phyloP scores from a whole-genome alignment of 495 filamentous ascomycete genomes.

The Penicillium taxi region DNA sequence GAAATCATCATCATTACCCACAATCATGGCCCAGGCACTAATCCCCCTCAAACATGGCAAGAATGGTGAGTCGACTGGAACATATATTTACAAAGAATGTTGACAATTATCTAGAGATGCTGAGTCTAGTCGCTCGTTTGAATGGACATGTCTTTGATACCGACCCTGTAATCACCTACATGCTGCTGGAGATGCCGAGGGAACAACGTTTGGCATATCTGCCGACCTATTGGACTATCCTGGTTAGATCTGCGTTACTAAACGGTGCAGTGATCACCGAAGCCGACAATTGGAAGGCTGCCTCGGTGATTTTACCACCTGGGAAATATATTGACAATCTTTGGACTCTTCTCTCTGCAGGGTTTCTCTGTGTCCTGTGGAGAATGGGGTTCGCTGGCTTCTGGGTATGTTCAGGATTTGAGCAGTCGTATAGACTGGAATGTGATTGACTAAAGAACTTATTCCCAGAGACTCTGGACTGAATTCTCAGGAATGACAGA shows the following conservation, averaged over 20 bases:
- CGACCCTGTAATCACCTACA: conserved; percentile 23
- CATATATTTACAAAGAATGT: too few species aligned
- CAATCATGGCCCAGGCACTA: conserved; percentile 13
- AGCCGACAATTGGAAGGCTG: conserved; percentile 22
- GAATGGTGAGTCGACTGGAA: conserved; percentile 9
- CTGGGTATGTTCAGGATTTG: conserved; percentile 13
- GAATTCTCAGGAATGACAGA: conserved; percentile 25
- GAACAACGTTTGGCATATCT: conserved; percentile 19
- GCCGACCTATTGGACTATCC: conserved; percentile 17
- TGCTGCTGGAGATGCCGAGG: conserved; percentile 17
- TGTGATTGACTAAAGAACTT: too few species aligned
- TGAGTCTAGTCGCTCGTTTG: conserved; percentile 11
- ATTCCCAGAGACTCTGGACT: conserved; percentile 18
- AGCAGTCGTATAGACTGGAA: too few species aligned
- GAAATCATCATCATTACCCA: background rate
- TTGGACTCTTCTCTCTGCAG: conserved; percentile 18
- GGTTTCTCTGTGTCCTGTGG: conserved; percentile 18
- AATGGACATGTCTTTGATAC: conserved; percentile 19
- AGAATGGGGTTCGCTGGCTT: conserved; percentile 16
- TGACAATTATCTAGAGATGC: conserved; percentile 12
- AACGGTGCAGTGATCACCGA: conserved; percentile 24
- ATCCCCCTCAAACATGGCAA: conserved; percentile 18
- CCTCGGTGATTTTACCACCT: conserved; percentile 18
- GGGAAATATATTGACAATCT: conserved; percentile 14
- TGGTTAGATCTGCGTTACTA: conserved; percentile 18